A percentile compares a stretch with the other conserved stretches of the same genome.
Evolutionary conservation across 345 rosid genomes (phyloP).

Genomic region (Rhodamnia argentea): DNA sequence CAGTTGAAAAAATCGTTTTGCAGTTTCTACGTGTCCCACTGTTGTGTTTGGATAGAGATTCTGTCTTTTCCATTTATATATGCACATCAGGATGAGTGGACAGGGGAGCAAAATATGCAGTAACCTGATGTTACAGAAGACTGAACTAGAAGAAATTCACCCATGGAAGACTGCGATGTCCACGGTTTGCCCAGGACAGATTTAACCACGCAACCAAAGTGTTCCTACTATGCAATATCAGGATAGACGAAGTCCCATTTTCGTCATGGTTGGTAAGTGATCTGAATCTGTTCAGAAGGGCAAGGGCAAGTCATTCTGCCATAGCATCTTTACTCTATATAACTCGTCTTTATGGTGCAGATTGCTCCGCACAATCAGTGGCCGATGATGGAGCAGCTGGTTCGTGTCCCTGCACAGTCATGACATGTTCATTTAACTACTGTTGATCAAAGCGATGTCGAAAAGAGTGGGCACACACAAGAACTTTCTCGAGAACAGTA

Average conservation of each 20-base stretch:
- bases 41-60: neutral
- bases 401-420: constrained; percentile 41
- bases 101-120: constrained; percentile 76
- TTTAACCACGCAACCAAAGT: constrained; percentile 49
- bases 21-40: neutral
- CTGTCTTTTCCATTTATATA: neutral
- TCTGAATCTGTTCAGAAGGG: neutral
- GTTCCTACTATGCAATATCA: neutral
- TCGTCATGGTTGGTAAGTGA: neutral
- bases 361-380: constrained; percentile 88
- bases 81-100: constrained; percentile 71
- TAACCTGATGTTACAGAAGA: constrained; percentile 62
- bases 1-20: neutral
- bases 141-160: constrained; percentile 70
- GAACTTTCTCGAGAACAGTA: neutral
- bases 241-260: neutral
- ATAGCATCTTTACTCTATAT: neutral
- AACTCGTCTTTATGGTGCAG: constrained; percentile 14
- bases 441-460: neutral
- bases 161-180: constrained; percentile 91
- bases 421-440: neutral
- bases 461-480: neutral
- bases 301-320: neutral
- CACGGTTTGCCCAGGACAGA: constrained; percentile 87
- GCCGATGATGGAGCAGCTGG: constrained; percentile 56